Percentiles rank a stretch among this genome's conserved stretches.
These are phyloP conservation scores for Diversispora epigaea DNA, from an alignment of 192 early-diverging fungal species.

Conservation along the genomic window DNA sequence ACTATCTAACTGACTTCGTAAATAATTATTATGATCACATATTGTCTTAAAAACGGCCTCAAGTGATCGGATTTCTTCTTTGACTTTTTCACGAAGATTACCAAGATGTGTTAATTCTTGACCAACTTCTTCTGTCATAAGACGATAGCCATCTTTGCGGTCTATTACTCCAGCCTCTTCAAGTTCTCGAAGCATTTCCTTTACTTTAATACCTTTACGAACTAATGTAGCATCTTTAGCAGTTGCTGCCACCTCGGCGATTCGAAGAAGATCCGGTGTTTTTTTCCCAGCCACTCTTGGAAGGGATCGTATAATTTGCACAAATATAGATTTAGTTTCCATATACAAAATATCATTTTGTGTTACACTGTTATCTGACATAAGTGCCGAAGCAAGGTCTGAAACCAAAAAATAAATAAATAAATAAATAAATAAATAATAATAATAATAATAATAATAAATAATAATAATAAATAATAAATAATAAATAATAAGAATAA, in stretches of 20 bases:
- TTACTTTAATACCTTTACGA: conserved; percentile 92
- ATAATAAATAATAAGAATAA: background rate
- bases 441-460: too few relatives aligned
- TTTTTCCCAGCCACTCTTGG: conserved; percentile 61
- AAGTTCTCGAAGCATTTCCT: conserved; percentile 89
- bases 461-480: background rate
- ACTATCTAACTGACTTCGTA: conserved; percentile 82
- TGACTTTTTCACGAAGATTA: conserved; percentile 84
- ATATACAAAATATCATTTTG: conserved; percentile 93
- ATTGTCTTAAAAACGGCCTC: conserved; percentile 91
- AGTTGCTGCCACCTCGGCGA: conserved; percentile 85
- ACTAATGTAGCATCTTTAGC: conserved; percentile 85
- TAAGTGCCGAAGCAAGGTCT: conserved; percentile 60
- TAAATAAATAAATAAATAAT: background rate
- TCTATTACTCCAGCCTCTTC: conserved; percentile 77
- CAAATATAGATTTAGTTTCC: conserved; percentile 91
- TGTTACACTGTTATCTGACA: conserved; percentile 87
- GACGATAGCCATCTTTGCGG: conserved; percentile 68
- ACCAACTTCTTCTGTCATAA: conserved; percentile 85
- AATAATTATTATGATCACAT: conserved; percentile 90
- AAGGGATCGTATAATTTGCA: conserved; percentile 89
- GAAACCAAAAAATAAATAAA: background rate
- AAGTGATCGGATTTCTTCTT: conserved; percentile 74
- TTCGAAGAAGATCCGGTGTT: conserved; percentile 63
- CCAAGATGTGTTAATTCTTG: conserved; percentile 91